These are phyloP conservation scores for Chaetomiaceae sp. DNA, from an alignment of 2,329 filamentous ascomycete genomes.

Conservation along the genomic window DNA sequence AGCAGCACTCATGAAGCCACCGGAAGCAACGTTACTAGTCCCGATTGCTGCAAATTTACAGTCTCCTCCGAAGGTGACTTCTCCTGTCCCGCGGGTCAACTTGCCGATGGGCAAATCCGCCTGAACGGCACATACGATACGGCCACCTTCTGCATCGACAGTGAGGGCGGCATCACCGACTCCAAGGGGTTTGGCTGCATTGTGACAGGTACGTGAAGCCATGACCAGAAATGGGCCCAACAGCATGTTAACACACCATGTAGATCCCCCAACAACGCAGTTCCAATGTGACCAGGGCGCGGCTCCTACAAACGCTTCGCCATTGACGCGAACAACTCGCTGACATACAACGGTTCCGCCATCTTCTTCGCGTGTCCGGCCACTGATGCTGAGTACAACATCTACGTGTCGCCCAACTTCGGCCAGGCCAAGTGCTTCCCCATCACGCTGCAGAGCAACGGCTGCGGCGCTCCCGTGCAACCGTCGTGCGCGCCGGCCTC, in stretches of 20 bases:
- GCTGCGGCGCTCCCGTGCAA: slow-evolving; percentile 1
- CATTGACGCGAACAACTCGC: slow-evolving; percentile 6
- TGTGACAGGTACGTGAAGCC: slow-evolving; percentile 5
- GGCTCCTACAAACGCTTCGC: not conserved
- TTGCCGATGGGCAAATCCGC: slow-evolving; percentile 17
- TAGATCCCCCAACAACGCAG: not conserved
- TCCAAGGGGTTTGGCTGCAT: slow-evolving; percentile 14
- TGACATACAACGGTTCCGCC: slow-evolving; percentile 12
- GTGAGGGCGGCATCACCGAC: slow-evolving; percentile 11
- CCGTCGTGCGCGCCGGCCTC: too few relatives aligned
- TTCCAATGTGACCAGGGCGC: not conserved
- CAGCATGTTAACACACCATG: not conserved
- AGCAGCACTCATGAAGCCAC: too few relatives aligned
- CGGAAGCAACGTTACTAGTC: too few relatives aligned
- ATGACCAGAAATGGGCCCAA: not conserved
- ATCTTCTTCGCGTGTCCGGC: slow-evolving; percentile 16
- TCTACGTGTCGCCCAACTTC: slow-evolving; percentile 16
- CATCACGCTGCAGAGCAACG: slow-evolving; percentile 6
- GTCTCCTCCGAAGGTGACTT: slow-evolving; percentile 9
- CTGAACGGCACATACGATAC: slow-evolving; percentile 13
- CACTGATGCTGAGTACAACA: slow-evolving; percentile 19
- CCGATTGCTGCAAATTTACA: slow-evolving; percentile 5
- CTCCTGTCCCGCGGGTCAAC: slow-evolving; percentile 12
- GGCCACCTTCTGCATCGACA: slow-evolving; percentile 10
- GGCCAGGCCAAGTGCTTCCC: slow-evolving; percentile 16